Base-by-base conservation (phyloP, 169 alveolate genomes). In the Plasmodium inui region DNA sequence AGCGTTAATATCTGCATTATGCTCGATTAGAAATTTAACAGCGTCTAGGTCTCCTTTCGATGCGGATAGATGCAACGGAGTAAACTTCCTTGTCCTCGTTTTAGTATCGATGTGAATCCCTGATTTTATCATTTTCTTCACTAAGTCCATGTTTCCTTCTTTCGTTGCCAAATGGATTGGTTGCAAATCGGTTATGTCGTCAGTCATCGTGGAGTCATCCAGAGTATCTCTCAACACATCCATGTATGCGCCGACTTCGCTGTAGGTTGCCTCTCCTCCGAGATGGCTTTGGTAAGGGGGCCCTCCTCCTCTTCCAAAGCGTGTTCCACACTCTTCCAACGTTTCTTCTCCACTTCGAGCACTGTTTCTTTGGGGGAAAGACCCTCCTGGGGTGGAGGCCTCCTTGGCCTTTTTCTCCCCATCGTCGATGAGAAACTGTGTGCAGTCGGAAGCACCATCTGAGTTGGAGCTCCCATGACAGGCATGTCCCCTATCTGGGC, bases 121-220 rank as follows among this genome's bases (percentile, higher is more conserved):
- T 19, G 85, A 32, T n/a, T 14, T 53, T 34, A 88, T 22, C 28
- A 88, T 19, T 12, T 53, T 78, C 57, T 88, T 88, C 70, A 88
- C 46, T 78, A 88, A 37, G n/a, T 78, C 94, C 10, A 88, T 78
- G 53, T 88, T 88, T 10, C 94, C 94, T 46, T 88, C 94, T 57
- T 88, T 88, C 5, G 83, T 88, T 34, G 94, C 94, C 32, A 88
- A 55, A 57, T 88, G 94, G 28, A 88, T 88, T 32, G 94, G 89
- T 26, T 88, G 89, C 50, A 88, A 78, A 46, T 84, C 93, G 0
- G 76, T 72, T 10, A 84, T 84, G 57, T 50, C 61, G 34, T 88
- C 94, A 4, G 76, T 14, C 30, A 22, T n/a, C 6, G 39, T 34
- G 39, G 39, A 1, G 26, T 34, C 37, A 32, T 34, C 88, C 8